Base-by-base conservation (phyloP, 2,329 filamentous ascomycete species). In the Colletotrichum limetticola region DNA sequence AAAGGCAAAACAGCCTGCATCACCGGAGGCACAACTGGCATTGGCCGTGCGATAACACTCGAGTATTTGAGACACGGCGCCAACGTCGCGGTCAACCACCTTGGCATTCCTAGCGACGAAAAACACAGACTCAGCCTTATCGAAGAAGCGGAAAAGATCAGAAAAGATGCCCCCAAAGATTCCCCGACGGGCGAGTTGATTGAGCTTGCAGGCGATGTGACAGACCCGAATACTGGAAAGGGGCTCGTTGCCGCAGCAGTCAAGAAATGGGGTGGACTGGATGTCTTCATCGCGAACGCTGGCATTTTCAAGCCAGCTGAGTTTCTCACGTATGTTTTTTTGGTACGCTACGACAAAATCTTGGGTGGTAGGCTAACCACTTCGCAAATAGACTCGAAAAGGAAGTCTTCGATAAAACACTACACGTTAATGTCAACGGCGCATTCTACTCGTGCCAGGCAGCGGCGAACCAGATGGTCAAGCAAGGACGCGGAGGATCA, bases 381-480 rank as follows among this genome's bases (percentile, higher is more conserved):
- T n/a, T 30, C 12, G 4, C n/a, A 4, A 16, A 86, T 92, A 66
- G 88, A 1, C 62, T 71, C 42, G 88, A 90, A 12, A 88, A 90
- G 11, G 84, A 89, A 46, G 88, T 92, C 65, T 90, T 91, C 76
- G 85, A 86, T 75, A 82, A 85, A 68, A 92, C 91, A 2, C 81
- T 93, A 24, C 82, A 84, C 1, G 88, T 95, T 78, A 95, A 95
- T 78, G 89, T 91, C 1, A 93, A 91, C 0, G 93, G 93, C 0
- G 85, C 87, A 0, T 95, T 94, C 77, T 83, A 95, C n/a, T 91
- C 90, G 74, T 92, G 93, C 0, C 92, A 94, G 76, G 92, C 92
- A 1, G 83, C 81, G 0, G 86, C 85, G 1, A 84, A 83, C 61
- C 83, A 87, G 24, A 91, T 92, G 88, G 84, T 88, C 12, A 71